phyloP scores from a whole-genome alignment of 1,284 basidiomycete genomes.

The Ceratobasidium sp. region DNA sequence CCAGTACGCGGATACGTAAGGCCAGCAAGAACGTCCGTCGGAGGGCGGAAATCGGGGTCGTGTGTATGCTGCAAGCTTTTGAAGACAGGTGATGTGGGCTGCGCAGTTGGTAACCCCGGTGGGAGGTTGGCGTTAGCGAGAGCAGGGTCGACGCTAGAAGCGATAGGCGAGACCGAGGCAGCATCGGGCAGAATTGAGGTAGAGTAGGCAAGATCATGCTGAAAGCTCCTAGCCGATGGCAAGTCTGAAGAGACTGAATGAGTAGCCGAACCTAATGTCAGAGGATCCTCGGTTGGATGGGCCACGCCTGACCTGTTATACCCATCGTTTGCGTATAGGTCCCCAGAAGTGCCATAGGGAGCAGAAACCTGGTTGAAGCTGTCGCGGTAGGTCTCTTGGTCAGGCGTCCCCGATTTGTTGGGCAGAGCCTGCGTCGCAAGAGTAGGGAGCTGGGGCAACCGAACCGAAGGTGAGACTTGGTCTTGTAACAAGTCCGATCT shows the following conservation, averaged over 20 bases:
- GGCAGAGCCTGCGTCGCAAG: slow-evolving; percentile 10
- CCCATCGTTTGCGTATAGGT: background rate
- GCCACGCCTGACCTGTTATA: background rate
- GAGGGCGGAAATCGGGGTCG: slow-evolving; percentile 36
- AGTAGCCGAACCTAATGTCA: background rate
- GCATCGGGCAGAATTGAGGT: slow-evolving; percentile 3
- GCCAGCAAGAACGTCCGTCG: slow-evolving; percentile 19
- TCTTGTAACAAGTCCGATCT: background rate
- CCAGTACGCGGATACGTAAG: slow-evolving; percentile 33
- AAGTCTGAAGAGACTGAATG: slow-evolving; percentile 1
- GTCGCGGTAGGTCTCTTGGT: background rate
- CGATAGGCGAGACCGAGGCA: background rate
- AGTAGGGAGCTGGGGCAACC: slow-evolving; percentile 14
- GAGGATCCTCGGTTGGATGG: background rate
- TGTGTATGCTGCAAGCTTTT: slow-evolving; percentile 31
- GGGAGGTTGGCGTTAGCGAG: background rate
- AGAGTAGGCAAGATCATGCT: background rate
- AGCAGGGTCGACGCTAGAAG: background rate
- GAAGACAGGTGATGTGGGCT: slow-evolving; percentile 36
- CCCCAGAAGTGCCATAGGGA: background rate
- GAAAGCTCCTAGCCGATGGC: slow-evolving; percentile 1
- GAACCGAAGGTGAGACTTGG: background rate
- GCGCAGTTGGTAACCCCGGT: slow-evolving; percentile 15
- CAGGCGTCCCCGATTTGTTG: background rate
- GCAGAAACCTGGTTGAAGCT: background rate